These are phyloP conservation scores for Exidia glandulosa DNA, from an alignment of 768 basidiomycete genomes.

Conservation along the genomic window DNA sequence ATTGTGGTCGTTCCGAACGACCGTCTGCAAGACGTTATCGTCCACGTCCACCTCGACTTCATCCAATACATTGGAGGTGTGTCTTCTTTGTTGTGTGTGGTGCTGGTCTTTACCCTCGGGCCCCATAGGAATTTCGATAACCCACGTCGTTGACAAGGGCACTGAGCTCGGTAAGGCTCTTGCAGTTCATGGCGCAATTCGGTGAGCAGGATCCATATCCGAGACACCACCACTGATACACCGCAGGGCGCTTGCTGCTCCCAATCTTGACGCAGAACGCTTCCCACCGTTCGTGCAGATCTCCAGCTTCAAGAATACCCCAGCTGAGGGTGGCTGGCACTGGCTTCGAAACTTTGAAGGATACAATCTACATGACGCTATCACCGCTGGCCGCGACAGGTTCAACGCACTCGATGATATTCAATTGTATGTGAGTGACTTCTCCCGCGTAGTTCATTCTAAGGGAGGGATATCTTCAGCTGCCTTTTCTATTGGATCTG, in stretches of 20 bases:
- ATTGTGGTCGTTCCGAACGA: slow-evolving; percentile 17
- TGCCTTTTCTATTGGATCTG: slow-evolving; percentile 25
- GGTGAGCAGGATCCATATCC: not conserved
- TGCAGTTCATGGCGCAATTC: slow-evolving; percentile 8
- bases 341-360: slow-evolving; percentile 14
- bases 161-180: slow-evolving; percentile 21
- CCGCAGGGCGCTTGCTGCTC: slow-evolving; percentile 4
- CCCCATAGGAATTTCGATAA: slow-evolving; percentile 16
- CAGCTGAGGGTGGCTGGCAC: slow-evolving; percentile 22
- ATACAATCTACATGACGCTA: slow-evolving; percentile 7
- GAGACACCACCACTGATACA: not conserved
- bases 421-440: slow-evolving; percentile 6
- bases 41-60: slow-evolving; percentile 24
- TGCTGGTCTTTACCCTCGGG: not conserved
- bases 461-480: slow-evolving; percentile 5
- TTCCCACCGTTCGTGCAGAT: slow-evolving; percentile 11
- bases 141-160: slow-evolving; percentile 19
- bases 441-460: not conserved
- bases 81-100: slow-evolving; percentile 1
- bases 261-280: slow-evolving; percentile 11
- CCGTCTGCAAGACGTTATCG: slow-evolving; percentile 13
- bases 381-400: not conserved
- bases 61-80: slow-evolving; percentile 17
- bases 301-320: slow-evolving; percentile 20
- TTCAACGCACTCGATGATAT: not conserved